phyloP scores from a whole-genome alignment of 768 basidiomycete species.

The Lactarius trivialis region DNA sequence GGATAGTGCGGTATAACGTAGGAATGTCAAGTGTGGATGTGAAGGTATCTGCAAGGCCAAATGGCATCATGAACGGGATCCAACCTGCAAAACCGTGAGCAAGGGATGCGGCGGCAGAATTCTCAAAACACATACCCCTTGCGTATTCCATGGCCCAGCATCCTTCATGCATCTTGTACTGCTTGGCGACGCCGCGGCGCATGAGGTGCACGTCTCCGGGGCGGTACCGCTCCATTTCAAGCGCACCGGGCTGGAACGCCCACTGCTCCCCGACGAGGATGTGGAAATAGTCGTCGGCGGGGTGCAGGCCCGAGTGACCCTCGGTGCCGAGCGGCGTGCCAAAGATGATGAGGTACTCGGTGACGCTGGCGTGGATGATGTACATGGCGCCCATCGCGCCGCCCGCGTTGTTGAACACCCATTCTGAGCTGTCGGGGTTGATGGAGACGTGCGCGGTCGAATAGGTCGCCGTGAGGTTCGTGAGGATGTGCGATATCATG shows the following conservation, averaged over 20 bases:
- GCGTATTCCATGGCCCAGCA: constrained; percentile 97
- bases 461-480: constrained; percentile 71
- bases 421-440: constrained; percentile 59
- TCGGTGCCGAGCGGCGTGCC: constrained; percentile 96
- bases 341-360: constrained; percentile 95
- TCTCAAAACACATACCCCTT: constrained; percentile 52
- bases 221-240: constrained; percentile 81
- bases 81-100: constrained; percentile 56
- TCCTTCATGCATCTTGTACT: constrained; percentile 96
- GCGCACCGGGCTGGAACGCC: constrained; percentile 76
- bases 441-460: constrained; percentile 51
- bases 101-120: background rate
- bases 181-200: constrained; percentile 78
- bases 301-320: constrained; percentile 90
- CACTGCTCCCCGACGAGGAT: constrained; percentile 93
- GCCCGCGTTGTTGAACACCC: constrained; percentile 96
- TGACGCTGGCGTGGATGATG: constrained; percentile 92
- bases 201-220: constrained; percentile 83
- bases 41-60: constrained; percentile 81
- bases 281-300: constrained; percentile 97
- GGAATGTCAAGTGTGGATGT: constrained; percentile 85
- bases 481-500: constrained; percentile 77
- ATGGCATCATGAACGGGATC: constrained; percentile 96
- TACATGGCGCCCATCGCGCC: constrained; percentile 99
- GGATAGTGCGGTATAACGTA: constrained; percentile 70